These are phyloP conservation scores for Leishmania lainsoni DNA, from an alignment of 208 protist genomes.

Conservation along the genomic window DNA sequence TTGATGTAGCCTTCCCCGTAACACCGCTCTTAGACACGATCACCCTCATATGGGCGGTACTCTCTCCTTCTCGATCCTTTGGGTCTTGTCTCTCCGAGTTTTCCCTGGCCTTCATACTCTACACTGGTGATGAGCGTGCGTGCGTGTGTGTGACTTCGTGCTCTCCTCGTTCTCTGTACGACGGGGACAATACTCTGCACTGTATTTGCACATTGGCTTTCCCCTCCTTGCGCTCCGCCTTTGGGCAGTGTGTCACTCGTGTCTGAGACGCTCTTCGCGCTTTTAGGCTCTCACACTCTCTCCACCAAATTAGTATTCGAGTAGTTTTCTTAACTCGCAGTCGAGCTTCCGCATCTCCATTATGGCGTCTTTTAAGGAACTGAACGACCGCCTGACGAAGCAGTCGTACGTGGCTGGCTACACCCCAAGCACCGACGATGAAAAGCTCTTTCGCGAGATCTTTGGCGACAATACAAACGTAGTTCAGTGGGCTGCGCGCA, in stretches of 20 bases:
- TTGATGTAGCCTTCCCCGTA: background rate
- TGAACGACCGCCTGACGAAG: slow-evolving; percentile 63
- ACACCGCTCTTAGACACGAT: background rate
- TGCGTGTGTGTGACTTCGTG: background rate
- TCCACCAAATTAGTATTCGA: background rate
- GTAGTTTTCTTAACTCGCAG: background rate
- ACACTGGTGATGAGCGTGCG: background rate
- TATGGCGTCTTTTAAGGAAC: slow-evolving; percentile 48
- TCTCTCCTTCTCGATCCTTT: background rate
- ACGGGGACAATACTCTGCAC: background rate
- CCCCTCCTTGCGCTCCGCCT: background rate
- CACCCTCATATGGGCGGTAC: background rate
- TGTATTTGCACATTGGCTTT: background rate
- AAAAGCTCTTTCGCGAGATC: slow-evolving; percentile 46
- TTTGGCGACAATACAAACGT: slow-evolving; percentile 63
- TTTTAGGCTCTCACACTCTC: background rate
- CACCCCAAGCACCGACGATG: slow-evolving; percentile 56
- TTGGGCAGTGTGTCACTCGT: background rate
- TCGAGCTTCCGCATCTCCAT: background rate
- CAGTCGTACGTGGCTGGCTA: slow-evolving; percentile 68
- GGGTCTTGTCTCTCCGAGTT: background rate
- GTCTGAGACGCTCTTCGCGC: background rate
- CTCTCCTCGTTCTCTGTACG: background rate
- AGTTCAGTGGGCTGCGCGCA: slow-evolving; percentile 67
- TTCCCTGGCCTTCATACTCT: slow-evolving; percentile 3